These are phyloP conservation scores for Nitzschia sp. DNA, from an alignment of 108 stramenopile species.

Conservation along the genomic window DNA sequence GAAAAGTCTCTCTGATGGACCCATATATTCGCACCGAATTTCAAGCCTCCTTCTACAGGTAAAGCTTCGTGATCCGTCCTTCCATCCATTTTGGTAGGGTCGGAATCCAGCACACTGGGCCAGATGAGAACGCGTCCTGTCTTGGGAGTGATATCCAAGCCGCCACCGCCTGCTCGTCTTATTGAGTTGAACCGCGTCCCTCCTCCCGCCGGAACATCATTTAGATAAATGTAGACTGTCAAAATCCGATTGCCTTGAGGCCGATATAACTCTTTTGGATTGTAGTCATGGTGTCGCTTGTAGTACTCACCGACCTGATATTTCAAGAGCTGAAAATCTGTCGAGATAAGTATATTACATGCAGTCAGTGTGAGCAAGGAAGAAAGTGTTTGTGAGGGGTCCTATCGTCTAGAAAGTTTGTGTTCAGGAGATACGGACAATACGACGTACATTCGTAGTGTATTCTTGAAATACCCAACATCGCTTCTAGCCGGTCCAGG, in stretches of 20 bases:
- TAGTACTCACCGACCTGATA: conserved; percentile 31
- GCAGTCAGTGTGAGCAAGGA: conserved; percentile 32
- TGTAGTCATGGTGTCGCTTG: conserved; percentile 37
- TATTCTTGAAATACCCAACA: conserved; percentile 62
- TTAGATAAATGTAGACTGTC: conserved; percentile 87
- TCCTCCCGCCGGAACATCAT: conserved; percentile 89
- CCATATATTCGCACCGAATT: conserved; percentile 92
- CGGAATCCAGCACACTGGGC: conserved; percentile 67
- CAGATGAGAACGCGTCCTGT: conserved; percentile 79
- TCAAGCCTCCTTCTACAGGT: conserved; percentile 75
- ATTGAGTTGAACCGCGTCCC: conserved; percentile 70
- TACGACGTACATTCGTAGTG: conserved; percentile 54
- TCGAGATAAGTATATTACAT: conserved; percentile 62
- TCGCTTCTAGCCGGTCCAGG: conserved; percentile 45
- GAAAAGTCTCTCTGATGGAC: conserved; percentile 69
- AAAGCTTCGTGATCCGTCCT: conserved; percentile 85
- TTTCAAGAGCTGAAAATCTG: conserved; percentile 65
- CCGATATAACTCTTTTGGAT: conserved; percentile 30
- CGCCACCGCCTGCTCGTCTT: too few species aligned
- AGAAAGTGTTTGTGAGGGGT: conserved; percentile 43
- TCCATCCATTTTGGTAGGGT: conserved; percentile 56
- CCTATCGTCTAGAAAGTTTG: too few species aligned
- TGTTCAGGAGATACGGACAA: too few species aligned
- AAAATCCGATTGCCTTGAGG: conserved; percentile 73
- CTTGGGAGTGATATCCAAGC: conserved; percentile 66